Evolutionary conservation across 2,329 filamentous ascomycete species (phyloP), one percentile per base, ranked within the genome.

Genomic region (Fusarium succisae): DNA sequence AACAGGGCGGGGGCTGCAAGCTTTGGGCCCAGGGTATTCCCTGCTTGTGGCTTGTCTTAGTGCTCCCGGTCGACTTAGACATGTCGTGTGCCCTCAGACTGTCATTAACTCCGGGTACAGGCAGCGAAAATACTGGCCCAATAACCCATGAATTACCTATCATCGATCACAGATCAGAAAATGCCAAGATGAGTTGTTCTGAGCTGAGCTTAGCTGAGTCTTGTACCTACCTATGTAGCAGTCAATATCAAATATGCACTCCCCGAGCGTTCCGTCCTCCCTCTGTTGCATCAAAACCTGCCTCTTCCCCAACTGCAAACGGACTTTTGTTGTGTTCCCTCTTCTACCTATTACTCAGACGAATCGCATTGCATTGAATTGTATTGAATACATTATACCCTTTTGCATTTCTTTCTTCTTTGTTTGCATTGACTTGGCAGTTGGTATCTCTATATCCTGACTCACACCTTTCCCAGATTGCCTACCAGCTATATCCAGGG

Each of bases 71-170:
- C 56, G 50, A 70, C 67, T 70, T 70, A 70, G 47, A 65, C 53
- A 70, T 70, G 67, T 70, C 66, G 67, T 71, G 69, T 71, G 67
- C 69, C 50, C 38, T 67, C 53, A 56, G 48, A 53, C 43, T 59
- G 60, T 59, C 59, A 65, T 59, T 51, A 59, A 54, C 38, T 69
- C 53, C 51, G 59, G 59, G 51, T 65, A 70, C 66, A 39, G 22
- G 30, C 66, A 59, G 59, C 18, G 22, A n/a, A 50, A n/a, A 41
- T 30, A 45, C 32, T 53, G 39, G 35, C 24, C 37, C 48, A 41
- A 35, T 14, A 54, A 32, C 15, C 50, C 56, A 37, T 38, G 56
- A 37, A 50, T 30, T 37, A 26, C 35, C n/a, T 63, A 18, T 51
- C 18, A 38, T 37, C 26, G 30, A 30, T 41, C 50, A 45, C 32